Evolutionary conservation across 257 asterid genomes (phyloP).

Genomic region (Craterostigma plantagineum): DNA sequence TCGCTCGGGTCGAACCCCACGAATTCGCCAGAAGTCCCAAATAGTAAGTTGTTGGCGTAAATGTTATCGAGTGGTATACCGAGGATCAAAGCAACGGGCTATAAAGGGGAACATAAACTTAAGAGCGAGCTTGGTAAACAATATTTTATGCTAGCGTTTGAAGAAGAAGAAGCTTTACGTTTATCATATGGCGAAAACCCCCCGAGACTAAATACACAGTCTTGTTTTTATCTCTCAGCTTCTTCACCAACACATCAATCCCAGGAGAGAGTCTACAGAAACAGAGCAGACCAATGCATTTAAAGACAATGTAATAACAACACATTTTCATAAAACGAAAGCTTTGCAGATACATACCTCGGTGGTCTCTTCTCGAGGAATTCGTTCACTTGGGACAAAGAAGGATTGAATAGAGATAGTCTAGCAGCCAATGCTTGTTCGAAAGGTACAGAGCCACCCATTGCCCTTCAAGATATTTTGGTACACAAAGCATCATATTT

Average conservation of each 20-base stretch:
- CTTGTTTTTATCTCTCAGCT: constrained; percentile 38
- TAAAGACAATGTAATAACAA: not conserved
- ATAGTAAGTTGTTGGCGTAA: constrained; percentile 64
- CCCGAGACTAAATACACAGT: constrained; percentile 74
- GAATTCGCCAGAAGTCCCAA: constrained; percentile 68
- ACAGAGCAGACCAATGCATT: constrained; percentile 1
- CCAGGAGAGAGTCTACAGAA: constrained; percentile 67
- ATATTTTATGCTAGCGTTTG: no score
- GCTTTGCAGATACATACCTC: constrained; percentile 18
- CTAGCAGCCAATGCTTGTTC: constrained; percentile 94
- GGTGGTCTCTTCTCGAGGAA: constrained; percentile 74
- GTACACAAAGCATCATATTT: not conserved
- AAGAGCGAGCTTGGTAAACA: not conserved
- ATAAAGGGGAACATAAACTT: constrained; percentile 2
- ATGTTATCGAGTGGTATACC: constrained; percentile 55
- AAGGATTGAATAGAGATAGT: constrained; percentile 62
- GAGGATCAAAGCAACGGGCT: constrained; percentile 80
- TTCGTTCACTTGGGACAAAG: constrained; percentile 55
- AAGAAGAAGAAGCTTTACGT: constrained; percentile 25
- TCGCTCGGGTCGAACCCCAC: constrained; percentile 54
- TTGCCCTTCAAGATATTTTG: constrained; percentile 44
- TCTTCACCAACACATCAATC: constrained; percentile 58
- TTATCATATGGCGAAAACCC: constrained; percentile 95
- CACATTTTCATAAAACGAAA: not conserved
- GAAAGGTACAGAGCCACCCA: constrained; percentile 90